Conservation (phyloP, 768 basidiomycete species). For the Lyophyllum atratum region DNA sequence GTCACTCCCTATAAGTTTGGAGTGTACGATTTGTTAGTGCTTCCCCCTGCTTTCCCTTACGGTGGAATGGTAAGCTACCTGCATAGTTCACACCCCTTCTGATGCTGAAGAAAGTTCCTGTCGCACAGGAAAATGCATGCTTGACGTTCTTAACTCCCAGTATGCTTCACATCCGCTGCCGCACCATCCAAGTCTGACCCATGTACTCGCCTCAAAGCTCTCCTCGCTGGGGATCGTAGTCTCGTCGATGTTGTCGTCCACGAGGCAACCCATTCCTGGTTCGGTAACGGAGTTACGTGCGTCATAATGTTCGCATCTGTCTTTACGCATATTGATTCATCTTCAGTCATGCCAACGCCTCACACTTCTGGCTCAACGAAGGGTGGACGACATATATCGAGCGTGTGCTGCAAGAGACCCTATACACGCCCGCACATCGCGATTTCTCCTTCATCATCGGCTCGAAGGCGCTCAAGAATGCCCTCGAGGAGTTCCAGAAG, state of each 20-base stretch:
- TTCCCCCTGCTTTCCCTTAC: constrained; percentile 92
- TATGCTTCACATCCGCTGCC: constrained; percentile 31
- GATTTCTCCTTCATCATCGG: constrained; percentile 84
- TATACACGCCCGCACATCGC: constrained; percentile 75
- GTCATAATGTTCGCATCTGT: constrained; percentile 10
- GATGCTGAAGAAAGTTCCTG: constrained; percentile 2
- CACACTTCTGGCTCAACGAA: constrained; percentile 90
- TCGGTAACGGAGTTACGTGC: constrained; percentile 87
- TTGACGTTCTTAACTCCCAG: constrained; percentile 88
- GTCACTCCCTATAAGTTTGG: constrained; percentile 80
- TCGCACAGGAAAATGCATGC: constrained; percentile 82
- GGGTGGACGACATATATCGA: constrained; percentile 96
- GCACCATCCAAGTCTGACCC: background rate
- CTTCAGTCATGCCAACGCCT: constrained; percentile 63
- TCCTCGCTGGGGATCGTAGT: constrained; percentile 84
- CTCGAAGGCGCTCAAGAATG: constrained; percentile 67
- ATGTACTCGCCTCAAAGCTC: constrained; percentile 41
- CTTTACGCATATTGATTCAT: background rate
- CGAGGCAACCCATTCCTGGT: constrained; percentile 87
- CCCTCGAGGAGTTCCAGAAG: constrained; percentile 59
- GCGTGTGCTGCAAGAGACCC: constrained; percentile 67
- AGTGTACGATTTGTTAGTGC: constrained; percentile 85
- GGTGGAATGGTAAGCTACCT: constrained; percentile 72
- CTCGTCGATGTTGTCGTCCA: constrained; percentile 90
- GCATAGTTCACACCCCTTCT: background rate